Evolutionary conservation across 2,329 filamentous ascomycete species (phyloP), one percentile per base, ranked within the genome.

Genomic region (Hirsutella thompsonii): DNA sequence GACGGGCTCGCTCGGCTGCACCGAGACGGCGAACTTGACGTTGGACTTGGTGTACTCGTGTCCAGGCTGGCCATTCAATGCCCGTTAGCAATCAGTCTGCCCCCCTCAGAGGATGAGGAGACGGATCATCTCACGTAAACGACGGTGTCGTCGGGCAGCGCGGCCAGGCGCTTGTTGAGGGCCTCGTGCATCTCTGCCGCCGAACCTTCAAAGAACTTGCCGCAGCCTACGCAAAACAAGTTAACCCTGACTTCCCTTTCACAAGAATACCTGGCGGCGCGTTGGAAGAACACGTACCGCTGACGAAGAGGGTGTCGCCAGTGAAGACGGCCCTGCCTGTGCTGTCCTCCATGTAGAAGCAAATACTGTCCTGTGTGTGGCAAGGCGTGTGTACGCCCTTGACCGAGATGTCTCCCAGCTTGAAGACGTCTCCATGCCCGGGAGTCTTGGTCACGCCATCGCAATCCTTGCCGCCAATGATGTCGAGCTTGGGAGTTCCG

Each of bases 11-110:
- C 75, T 83, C 53, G 85, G 78, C 42, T 82, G 67, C 14, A 96
- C 82, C 2, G 81, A 82, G 44, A 83, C 65, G 37, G 78, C 81
- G 56, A 98, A 98, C 58, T 87, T 87, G 54, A 92, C 87, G 55
- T 98, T 98, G 39, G 82, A 75, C 63, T 92, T 94, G n/a, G 92
- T 98, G 66, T 98, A 98, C 61, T 96, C 92, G 55, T 98, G 92
- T 4, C 92, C 92, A 16, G 90, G 89, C 81, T 90, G 46, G 19
- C n/a, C n/a, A 29, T 33, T 9, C 11, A 8, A 42, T 6, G 14
- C 10, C 43, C 20, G 37, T 16, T n/a, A 16, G 19, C 37, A 13
- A 21, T 4, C 20, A 2, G 20, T n/a, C 21, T 14, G 14, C 21
- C n/a, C 20, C 4, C 4, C 2, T 28, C 16, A 19, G 20, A 5